Base-by-base conservation (phyloP, 441 rosid species). In the Kokia cookei region DNA sequence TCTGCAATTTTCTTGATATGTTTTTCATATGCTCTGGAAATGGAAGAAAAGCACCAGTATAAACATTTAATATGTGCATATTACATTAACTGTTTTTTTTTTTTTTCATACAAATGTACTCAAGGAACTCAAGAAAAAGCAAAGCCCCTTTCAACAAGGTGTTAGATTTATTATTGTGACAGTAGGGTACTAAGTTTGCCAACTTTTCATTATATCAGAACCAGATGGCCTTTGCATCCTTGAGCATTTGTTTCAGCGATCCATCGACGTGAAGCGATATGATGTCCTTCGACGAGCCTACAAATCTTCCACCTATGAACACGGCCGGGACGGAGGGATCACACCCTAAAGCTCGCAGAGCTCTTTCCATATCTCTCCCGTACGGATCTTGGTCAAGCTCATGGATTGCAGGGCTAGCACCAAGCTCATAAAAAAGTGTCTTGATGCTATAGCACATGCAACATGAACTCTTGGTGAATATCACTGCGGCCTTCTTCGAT, bases 401-500 rank as follows among this genome's bases (percentile, higher is more conserved):
- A 55, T 91, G 95, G 76, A 93, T 89, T 8, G 93, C 96, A 11
- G 98, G 98, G 85, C 96, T 90, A 9, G 97, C 97, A 14, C 97
- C 97, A 7, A 93, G 94, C 48, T 93, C 97, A 57, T 91, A 91
- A 77, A 93, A 90, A 37, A 93, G 91, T 40, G 86, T 81, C 90
- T 88, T 91, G 85, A 93, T 89, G 86, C 97, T 91, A 58, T 93
- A 92, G 81, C 97, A 87, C 97, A 91, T 91, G 82, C 90, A 93
- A 72, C 98, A 93, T n/a, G 98, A 84, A 77, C 98, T 93, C 86
- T 88, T 93, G 43, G 95, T 91, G 86, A 93, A 93, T 71, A 93
- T 93, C 82, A 91, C 98, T 2, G 96, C 95, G n/a, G 98, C 98
- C 77, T 89, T 93, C 80, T 83, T 88, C 15, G 94, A 86, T 24